Base-by-base conservation (phyloP, 2,329 filamentous ascomycete genomes). In the Orbilia brochopaga region DNA sequence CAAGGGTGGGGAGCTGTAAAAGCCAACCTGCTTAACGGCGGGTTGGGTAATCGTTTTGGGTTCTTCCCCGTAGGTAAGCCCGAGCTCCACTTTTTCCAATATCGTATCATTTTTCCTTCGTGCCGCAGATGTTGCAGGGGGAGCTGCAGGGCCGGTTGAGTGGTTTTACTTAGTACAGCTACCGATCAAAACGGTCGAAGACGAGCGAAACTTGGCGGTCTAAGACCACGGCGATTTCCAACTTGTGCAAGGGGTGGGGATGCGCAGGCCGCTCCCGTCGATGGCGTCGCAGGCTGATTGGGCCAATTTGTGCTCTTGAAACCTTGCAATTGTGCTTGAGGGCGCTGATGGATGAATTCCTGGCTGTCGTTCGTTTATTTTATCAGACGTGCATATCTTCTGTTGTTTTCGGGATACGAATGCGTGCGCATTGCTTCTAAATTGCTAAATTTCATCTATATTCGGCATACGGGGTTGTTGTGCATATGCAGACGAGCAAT, bases 131-230 rank as follows among this genome's bases (percentile, higher is more conserved):
- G 55, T 65, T 23, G 60, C 63, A 46, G 66, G 66, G 53, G 30
- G 21, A 48, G 44, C 32, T 59, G 59, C 67, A 72, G 55, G 60
- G 67, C 24, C 35, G 32, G 27, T 8, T 65, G 67, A 72, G 67
- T 72, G 67, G 67, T 72, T 72, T 72, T 72, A n/a, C n/a, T n/a
- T n/a, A n/a, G n/a, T n/a, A 61, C 30, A 48, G 27, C 32, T 52
- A 42, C 15, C n/a, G 15, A 60, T 42, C 23, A 64, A 70, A 64
- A 64, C 48, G 59, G 60, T 65, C 37, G 50, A 65, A 64, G 32
- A 11, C 37, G 30, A 56, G 66, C 35, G 24, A 58, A 27, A 27
- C 21, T 32, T 35, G 19, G 44, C 44, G 44, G 44, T 37, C 24
- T 15, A 30, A 50, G 56, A 54, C 35, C 40, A 50, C 35, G 44